A percentile compares a stretch with the other conserved stretches of the same genome.
phyloP scores from a whole-genome alignment of 352 stramenopile genomes.

The Globisporangium viniferum region DNA sequence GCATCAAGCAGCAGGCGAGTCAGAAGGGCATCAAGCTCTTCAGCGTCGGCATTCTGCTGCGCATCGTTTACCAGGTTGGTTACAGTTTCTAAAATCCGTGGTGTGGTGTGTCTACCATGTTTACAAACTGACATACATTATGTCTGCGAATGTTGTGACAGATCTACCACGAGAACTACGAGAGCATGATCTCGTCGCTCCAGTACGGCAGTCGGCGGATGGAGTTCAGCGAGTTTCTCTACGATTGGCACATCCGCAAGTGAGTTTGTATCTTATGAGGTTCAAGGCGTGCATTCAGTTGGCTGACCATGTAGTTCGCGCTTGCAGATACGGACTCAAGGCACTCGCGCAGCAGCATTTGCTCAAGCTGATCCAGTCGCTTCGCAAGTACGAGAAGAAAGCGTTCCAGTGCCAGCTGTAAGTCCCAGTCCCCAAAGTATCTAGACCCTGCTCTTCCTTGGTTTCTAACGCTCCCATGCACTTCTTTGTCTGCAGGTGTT shows the following conservation, averaged over 20 bases:
- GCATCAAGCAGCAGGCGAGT: slow-evolving; percentile 40
- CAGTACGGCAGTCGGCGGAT: slow-evolving; percentile 74
- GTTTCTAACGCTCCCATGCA: not conserved
- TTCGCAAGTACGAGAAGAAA: slow-evolving; percentile 72
- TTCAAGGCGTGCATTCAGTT: not conserved
- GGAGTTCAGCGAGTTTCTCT: slow-evolving; percentile 82
- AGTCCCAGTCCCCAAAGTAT: slow-evolving; percentile 8
- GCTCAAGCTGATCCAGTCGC: slow-evolving; percentile 74
- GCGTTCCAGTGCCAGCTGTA: slow-evolving; percentile 63
- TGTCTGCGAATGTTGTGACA: slow-evolving; percentile 9
- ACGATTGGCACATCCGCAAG: slow-evolving; percentile 84
- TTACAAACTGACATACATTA: not conserved
- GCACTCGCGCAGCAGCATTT: slow-evolving; percentile 69
- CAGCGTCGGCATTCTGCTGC: slow-evolving; percentile 54
- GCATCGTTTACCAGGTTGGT: slow-evolving; percentile 50
- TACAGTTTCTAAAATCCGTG: slow-evolving; percentile 1
- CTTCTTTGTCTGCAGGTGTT: slow-evolving; percentile 23
- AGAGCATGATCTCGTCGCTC: slow-evolving; percentile 54
- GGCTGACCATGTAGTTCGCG: not conserved
- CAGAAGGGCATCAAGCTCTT: slow-evolving; percentile 58
- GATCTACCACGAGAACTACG: slow-evolving; percentile 76
- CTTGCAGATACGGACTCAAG: slow-evolving; percentile 56
- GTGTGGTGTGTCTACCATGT: not conserved
- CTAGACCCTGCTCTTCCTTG: not conserved
- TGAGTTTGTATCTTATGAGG: slow-evolving; percentile 17